A percentile compares a stretch with the other conserved stretches of the same genome.
These are phyloP conservation scores for Phytophthora sp. DNA, from an alignment of 352 stramenopile species.

Conservation along the genomic window DNA sequence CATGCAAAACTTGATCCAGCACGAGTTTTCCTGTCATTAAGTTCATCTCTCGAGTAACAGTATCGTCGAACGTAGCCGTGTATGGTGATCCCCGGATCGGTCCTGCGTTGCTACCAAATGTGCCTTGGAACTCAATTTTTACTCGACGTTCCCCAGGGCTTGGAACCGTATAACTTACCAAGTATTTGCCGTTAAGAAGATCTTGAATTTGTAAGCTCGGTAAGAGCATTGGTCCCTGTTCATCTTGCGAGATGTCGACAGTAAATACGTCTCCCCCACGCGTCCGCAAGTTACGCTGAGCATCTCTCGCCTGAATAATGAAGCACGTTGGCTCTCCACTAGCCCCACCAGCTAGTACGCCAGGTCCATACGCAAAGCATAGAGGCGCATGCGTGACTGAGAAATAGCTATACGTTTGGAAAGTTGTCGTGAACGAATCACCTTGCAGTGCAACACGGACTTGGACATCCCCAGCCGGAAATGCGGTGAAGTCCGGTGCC, in stretches of 20 bases:
- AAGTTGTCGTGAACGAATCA: conserved; percentile 95
- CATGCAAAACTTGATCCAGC: conserved; percentile 68
- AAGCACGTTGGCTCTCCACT: conserved; percentile 78
- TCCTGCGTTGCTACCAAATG: conserved; percentile 90
- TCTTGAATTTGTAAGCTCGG: conserved; percentile 81
- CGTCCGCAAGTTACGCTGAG: conserved; percentile 72
- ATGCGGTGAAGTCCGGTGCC: conserved; percentile 92
- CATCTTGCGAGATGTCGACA: conserved; percentile 68
- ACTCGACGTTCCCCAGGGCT: conserved; percentile 87
- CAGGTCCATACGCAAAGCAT: conserved; percentile 94
- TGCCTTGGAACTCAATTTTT: conserved; percentile 91
- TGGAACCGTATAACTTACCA: conserved; percentile 91
- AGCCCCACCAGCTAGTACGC: conserved; percentile 88
- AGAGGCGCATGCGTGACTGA: conserved; percentile 87
- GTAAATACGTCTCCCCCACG: conserved; percentile 94
- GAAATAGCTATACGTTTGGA: conserved; percentile 94
- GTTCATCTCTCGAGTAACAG: conserved; percentile 81
- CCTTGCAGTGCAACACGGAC: conserved; percentile 92
- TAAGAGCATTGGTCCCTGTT: conserved; percentile 56
- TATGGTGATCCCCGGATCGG: conserved; percentile 93
- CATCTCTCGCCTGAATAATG: conserved; percentile 88
- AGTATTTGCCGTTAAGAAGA: conserved; percentile 93
- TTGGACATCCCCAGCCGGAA: conserved; percentile 86
- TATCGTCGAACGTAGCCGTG: conserved; percentile 76
- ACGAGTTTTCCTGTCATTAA: conserved; percentile 84